Base-by-base conservation (phyloP, 1,139 yeast genomes). In the Lipomyces yarrowii region DNA sequence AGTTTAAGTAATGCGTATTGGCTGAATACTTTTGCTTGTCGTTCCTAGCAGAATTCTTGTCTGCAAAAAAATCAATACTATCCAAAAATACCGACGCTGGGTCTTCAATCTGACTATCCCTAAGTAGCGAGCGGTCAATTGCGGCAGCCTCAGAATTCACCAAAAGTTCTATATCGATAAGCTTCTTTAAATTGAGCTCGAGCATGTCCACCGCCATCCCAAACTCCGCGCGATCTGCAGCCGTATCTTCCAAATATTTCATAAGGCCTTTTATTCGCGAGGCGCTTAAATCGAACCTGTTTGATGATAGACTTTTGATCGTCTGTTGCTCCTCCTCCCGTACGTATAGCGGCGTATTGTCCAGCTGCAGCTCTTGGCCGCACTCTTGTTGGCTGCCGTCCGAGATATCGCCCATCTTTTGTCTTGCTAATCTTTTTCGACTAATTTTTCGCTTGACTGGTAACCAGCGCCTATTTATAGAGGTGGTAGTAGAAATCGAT, bases 21-120 rank as follows among this genome's bases (percentile, higher is more conserved):
- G 10, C 42, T 13, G 55, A 53, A 63, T 61, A 67, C 37, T 61
- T 61, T 32, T 57, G 48, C 63, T 46, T 23, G 18, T 64, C 67
- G 15, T 63, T 35, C 56, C 11, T 23, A 10, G 51, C 30, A 21
- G 42, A n/a, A 23, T 21, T n/a, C 23, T 26, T 18, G 11, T 39
- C 42, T 13, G 23, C 15, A 18, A 10, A 55, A 21, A 42, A 54
- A 2, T 30, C 21, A 15, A 57, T 42, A 8, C 55, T n/a, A 8
- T 32, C 33, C 26, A 48, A n/a, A 21, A 48, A 57, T 10, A 18
- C 46, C 10, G 15, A 33, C 13, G 57, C 42, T 18, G 56, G 35
- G 11, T 48, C 30, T 3, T 42, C 59, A 30, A 57, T 32, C 32
- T 60, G 57, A 52, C 56, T 52, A 8, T 42, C 15, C 52, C 54